Evolutionary conservation across 2,329 filamentous ascomycete species (phyloP), one percentile per base, ranked within the genome.

Genomic region (Mariannaea sp.): DNA sequence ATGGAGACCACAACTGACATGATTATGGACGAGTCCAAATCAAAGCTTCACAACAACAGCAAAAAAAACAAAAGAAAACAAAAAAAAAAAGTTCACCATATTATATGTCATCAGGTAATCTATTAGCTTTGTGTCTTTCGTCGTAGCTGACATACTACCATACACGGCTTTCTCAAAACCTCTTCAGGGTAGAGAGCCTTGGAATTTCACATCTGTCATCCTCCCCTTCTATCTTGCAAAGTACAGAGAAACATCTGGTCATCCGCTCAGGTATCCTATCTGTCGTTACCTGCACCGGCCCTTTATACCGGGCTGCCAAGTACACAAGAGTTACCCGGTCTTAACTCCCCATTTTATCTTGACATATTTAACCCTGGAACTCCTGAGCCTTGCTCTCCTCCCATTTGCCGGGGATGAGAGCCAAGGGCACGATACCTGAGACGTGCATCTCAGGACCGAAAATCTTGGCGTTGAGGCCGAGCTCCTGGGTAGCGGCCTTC

Each of bases 351-450:
- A 29, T 36, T 35, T 44, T 49, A 55, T 36, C 41, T 33, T 49
- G 27, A 39, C 29, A 38, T 17, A 9, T 64, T 74, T 80, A 85
- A 70, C 67, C 79, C 69, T 76, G 75, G 76, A 86, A 87, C 75
- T 87, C 84, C 73, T 81, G 74, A 46, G 80, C 73, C 44, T 79
- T 80, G 74, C 80, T 82, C 72, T 80, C 77, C 73, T 85, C 83
- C 77, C 81, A 83, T 73, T 80, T 82, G 63, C 84, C 84, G 27
- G 83, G 82, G 58, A 87, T 65, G 39, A 97, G 87, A 40, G 93
- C 94, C 72, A 97, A 80, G 51, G 94, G 93, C 63, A 99, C 93
- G 70, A 97, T 97, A 74, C 94, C 94, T 46, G 88, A 93, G 68
- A 99, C 93, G 79, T 97, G 92, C 90, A 97, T 97, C 79, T 96